Percentiles rank a stretch among this genome's conserved stretches.
Conservation (phyloP, 495 filamentous ascomycete species). For the Rhypophila decipiens region DNA sequence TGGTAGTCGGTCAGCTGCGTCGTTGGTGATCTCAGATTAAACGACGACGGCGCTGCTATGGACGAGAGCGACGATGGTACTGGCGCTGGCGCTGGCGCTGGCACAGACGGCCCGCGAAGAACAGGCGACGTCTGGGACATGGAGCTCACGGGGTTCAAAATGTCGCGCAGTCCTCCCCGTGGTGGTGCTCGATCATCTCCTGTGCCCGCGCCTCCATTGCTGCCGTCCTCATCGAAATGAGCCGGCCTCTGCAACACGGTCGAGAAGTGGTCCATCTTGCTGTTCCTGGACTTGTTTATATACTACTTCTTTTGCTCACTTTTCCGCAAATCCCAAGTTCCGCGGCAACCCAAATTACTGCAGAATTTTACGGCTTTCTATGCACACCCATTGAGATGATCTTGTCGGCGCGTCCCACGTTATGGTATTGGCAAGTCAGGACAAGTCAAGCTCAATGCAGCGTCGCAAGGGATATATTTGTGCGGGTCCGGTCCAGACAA, state of each 20-base stretch:
- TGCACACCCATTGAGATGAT: slow-evolving; percentile 22
- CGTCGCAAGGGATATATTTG: not conserved
- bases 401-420: slow-evolving; percentile 13
- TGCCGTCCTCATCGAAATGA: slow-evolving; percentile 34
- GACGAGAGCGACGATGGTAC: slow-evolving; percentile 16
- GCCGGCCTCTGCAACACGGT: slow-evolving; percentile 39
- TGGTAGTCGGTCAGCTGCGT: slow-evolving; percentile 34
- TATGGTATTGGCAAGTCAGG: not conserved
- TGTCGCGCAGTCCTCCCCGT: slow-evolving; percentile 29
- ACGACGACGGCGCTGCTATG: slow-evolving; percentile 21
- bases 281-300: no score
- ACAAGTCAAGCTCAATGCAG: slow-evolving; percentile 7
- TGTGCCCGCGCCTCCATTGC: slow-evolving; percentile 16
- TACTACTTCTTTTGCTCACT: slow-evolving; percentile 4
- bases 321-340: slow-evolving; percentile 6
- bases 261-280: slow-evolving; percentile 38
- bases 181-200: slow-evolving; percentile 27
- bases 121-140: slow-evolving; percentile 11
- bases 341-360: slow-evolving; percentile 11
- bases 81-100: slow-evolving; percentile 12
- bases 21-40: slow-evolving; percentile 34
- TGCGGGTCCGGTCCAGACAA: no score
- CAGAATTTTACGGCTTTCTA: slow-evolving; percentile 18
- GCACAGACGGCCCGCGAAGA: slow-evolving; percentile 10
- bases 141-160: slow-evolving; percentile 31